Evolutionary conservation across 1,284 basidiomycete genomes (phyloP), one percentile per base, ranked within the genome.

Genomic region (Heliocybe sulcata): DNA sequence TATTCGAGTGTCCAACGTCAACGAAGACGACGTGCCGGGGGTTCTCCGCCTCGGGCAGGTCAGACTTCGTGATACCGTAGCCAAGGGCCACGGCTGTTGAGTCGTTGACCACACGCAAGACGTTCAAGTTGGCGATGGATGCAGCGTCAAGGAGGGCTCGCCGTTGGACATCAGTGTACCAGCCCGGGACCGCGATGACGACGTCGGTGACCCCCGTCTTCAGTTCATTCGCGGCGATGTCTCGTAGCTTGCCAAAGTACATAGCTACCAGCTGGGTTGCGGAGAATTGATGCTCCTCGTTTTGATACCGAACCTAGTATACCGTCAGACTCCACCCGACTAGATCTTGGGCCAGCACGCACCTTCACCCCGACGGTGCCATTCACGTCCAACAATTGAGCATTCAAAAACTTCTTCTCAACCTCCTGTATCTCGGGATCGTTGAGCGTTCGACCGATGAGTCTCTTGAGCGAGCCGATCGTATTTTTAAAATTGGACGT

Each of bases 401-500:
- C 90, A 69, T 92, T 88, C 65, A 93, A 82, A 69, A 88, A 96
- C 74, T 92, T 92, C 72, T 88, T 88, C 79, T 98, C 94, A 53
- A 84, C 74, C 54, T 88, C 77, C 63, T 80, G 78, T 56, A 95
- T 78, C 71, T 95, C 92, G 20, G 86, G 78, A 71, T 95, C 93
- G 52, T 74, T 69, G 60, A 86, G 64, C 35, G 86, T 82, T 54
- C 93, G 81, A 11, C 94, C 94, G 63, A 94, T 77, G 54, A 97
- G 79, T 47, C 94, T 83, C 72, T 96, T 97, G 65, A 98, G 76
- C 1, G 84, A 87, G 51, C 94, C 94, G 66, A 95, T 80, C 38
- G 94, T 97, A 76, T 97, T 98, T 72, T 86, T 90, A 79, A 94
- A 97, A 76, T 97, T 97, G 62, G 92, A 94, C n/a, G 89, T 96